A percentile compares a stretch with the other conserved stretches of the same genome.
phyloP scores from a whole-genome alignment of 306 rosid species.

The Acacia crassicarpa region DNA sequence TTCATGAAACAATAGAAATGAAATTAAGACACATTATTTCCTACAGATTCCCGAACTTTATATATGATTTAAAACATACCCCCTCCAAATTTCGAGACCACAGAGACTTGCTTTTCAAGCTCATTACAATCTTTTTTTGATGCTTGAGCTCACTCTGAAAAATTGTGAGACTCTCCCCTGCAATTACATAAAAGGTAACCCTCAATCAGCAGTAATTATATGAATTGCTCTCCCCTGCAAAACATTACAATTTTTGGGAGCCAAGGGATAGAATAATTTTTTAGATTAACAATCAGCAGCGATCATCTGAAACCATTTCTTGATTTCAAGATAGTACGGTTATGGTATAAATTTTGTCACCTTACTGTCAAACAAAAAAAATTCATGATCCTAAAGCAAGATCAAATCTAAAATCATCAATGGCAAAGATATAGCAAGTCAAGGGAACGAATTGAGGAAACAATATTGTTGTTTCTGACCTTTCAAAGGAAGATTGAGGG shows the following conservation, averaged over 20 bases:
- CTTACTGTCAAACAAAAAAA: conserved; percentile 1
- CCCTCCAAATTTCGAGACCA: conserved; percentile 85
- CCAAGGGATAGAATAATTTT: conserved; percentile 14
- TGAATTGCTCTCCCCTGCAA: conserved; percentile 64
- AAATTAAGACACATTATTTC: conserved; percentile 19
- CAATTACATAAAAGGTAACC: conserved; percentile 39
- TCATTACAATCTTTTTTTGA: conserved; percentile 79
- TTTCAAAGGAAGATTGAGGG: conserved; percentile 68
- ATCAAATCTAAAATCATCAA: background rate
- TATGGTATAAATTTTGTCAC: background rate
- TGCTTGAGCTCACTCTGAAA: conserved; percentile 81
- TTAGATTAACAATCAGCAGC: conserved; percentile 20
- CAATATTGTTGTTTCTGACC: conserved; percentile 49
- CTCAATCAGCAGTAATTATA: background rate
- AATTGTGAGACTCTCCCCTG: conserved; percentile 75
- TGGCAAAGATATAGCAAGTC: background rate
- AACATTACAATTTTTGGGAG: conserved; percentile 16
- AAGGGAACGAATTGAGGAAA: background rate
- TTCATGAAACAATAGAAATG: conserved; percentile 19
- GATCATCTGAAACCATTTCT: conserved; percentile 11
- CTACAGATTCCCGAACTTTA: conserved; percentile 3
- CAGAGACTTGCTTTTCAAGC: conserved; percentile 87
- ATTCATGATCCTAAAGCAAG: background rate
- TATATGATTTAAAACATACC: conserved; percentile 54
- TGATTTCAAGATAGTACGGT: background rate